These are phyloP conservation scores for Psilocybe subaeruginosa DNA, from an alignment of 768 basidiomycete genomes.

Conservation along the genomic window DNA sequence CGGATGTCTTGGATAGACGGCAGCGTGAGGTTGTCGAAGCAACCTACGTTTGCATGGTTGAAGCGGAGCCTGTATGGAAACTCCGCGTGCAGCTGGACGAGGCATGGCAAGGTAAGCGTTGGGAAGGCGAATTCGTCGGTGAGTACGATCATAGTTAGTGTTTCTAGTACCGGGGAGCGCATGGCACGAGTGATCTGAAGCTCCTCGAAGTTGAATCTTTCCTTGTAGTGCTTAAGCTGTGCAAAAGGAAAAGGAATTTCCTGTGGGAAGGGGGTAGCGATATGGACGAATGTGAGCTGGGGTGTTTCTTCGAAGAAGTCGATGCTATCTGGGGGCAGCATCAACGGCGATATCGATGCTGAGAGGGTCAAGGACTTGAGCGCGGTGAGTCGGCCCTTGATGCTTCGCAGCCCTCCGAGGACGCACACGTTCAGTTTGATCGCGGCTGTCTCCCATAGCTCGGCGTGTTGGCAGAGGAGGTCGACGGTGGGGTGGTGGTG, in stretches of 20 bases:
- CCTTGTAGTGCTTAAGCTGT: not conserved
- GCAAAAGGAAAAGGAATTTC: not conserved
- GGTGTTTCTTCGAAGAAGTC: not conserved
- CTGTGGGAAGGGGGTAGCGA: not conserved
- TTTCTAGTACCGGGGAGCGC: not conserved
- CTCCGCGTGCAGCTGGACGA: not conserved
- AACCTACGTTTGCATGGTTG: not conserved
- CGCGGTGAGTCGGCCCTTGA: not conserved
- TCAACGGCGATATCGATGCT: not conserved
- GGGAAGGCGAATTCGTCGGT: not conserved
- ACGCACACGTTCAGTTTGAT: not conserved
- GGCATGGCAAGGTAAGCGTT: not conserved
- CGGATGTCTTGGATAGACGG: not conserved
- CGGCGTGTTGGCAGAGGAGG: slow-evolving; percentile 3
- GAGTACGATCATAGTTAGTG: not conserved
- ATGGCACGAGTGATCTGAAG: not conserved
- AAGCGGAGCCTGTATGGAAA: not conserved
- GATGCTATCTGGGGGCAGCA: not conserved
- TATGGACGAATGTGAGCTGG: not conserved
- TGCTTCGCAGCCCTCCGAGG: not conserved
- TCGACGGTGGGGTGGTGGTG: not conserved
- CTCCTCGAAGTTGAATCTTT: not conserved
- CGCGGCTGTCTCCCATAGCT: slow-evolving; percentile 5
- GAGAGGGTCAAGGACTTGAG: not conserved
- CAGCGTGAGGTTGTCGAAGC: not conserved